Evolutionary conservation across 163 green algal genomes (phyloP), one percentile per base, ranked within the genome.

Genomic region (Scenedesmus sp.): DNA sequence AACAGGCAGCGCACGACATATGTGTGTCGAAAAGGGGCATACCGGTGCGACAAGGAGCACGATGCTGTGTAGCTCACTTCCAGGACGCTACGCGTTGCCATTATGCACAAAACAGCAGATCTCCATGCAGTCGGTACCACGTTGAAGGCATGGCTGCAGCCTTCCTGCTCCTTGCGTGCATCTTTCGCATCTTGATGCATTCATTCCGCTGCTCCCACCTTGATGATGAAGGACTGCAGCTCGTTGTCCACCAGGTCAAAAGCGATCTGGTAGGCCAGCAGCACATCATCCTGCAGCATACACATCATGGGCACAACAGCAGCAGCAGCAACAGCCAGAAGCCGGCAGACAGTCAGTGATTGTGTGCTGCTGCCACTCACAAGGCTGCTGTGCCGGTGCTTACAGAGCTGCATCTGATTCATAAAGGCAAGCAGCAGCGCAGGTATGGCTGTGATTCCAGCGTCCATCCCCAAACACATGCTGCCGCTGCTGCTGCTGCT

Each of bases 161-260:
- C 13, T 34, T 5, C 16, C 66, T 76, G 66, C 66, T 6, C 15
- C 16, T 18, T 23, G 10, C 62, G 12, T 70, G 66, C 34, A 46
- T 46, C 34, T 46, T 46, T 46, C 34, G 34, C 34, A 46, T 46
- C 34, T 46, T 46, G 34, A 46, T 46, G 34, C 34, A 46, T 1
- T 46, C 34, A 46, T 46, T 46, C 34, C 34, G 18, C 16, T 26
- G 66, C 2, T 46, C 52, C 15, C 54, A 99, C 98, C 91, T 96
- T 95, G 18, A 94, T 81, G 76, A 99, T 92, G 92, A 99, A 99
- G 18, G 96, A 96, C 93, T 99, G 98, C 93, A 98, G 95, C 92
- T 99, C 98, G 67, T 98, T 98, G 92, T 99, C 98, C 79, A 99
- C 98, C 56, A 99, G 96, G 94, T 99, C 98, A 89, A 99, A 99